Evolutionary conservation across 106 monocot species (phyloP), one percentile per base, ranked within the genome.

Genomic region (Dendrobium officinale): DNA sequence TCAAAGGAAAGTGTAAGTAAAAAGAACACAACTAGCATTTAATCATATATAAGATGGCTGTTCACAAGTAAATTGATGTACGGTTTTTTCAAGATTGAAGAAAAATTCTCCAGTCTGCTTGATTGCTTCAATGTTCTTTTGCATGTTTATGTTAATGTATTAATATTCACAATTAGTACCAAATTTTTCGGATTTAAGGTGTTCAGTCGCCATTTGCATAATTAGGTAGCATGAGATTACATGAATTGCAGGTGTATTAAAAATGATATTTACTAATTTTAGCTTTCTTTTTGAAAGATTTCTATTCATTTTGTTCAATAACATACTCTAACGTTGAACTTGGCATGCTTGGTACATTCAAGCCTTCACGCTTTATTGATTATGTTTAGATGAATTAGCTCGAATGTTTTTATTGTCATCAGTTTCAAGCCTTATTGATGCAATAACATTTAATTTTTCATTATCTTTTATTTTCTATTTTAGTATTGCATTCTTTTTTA

Each of bases 1-100:
- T 54, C 76, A 70, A 76, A 75, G 27, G 86, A 88, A 67, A 59
- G 87, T 80, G 87, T 92, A 82, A 82, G 87, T 82, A 9, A 54
- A 5, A 19, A 54, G 5, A 70, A 70, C 37, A 33, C 20, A 4
- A 3, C 31, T 29, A 70, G 13, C 24, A 70, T 37, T 70, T 70
- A 66, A 66, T 66, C 64, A 26, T 66, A 26, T 26, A 37, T 70
- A 16, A 33, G 37, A 37, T 3, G 61, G 22, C 22, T 19, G 20
- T 37, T 70, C 70, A 70, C 70, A 3, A 6, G 80, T 44, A 56
- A 67, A 70, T 66, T 29, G 70, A 70, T 33, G 13, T 13, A 70
- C 15, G 37, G 37, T 70, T 70, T 70, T 15, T 70, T 70, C 3
- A 37, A 70, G 3, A 10, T 40, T 70, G 70, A 70, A 70, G 2